These are phyloP conservation scores for Diaporthe australafricana DNA, from an alignment of 2,329 filamentous ascomycete genomes.

Conservation along the genomic window DNA sequence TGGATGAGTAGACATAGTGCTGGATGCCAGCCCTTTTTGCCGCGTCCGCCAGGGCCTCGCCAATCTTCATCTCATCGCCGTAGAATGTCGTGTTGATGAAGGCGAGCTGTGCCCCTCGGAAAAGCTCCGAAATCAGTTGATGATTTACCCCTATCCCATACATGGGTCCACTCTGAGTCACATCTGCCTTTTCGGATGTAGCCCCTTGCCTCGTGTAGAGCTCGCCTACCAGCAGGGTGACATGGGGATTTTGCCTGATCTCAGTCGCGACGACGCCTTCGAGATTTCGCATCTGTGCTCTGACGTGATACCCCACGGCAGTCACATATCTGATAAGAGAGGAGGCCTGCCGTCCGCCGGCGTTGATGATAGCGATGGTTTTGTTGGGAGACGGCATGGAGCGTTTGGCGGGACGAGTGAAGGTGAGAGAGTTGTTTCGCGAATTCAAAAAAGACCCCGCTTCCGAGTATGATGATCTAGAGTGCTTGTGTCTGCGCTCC, in stretches of 20 bases:
- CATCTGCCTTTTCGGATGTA: conserved; percentile 63
- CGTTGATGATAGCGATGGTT: conserved; percentile 95
- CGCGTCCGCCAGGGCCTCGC: conserved; percentile 87
- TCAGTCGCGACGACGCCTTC: conserved; percentile 91
- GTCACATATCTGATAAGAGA: conserved; percentile 94
- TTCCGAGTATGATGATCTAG: conserved; percentile 71
- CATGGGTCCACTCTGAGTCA: conserved; percentile 76
- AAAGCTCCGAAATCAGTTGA: conserved; percentile 79
- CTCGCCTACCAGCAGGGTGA: conserved; percentile 73
- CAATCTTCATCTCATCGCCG: conserved; percentile 92
- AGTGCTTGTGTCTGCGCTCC: conserved; percentile 67
- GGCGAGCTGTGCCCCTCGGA: conserved; percentile 85
- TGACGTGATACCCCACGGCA: conserved; percentile 92
- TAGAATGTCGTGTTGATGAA: conserved; percentile 99
- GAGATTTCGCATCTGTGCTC: conserved; percentile 88
- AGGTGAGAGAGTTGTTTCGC: conserved; percentile 71
- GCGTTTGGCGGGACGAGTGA: conserved; percentile 67
- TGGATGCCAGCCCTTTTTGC: conserved; percentile 86
- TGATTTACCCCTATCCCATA: conserved; percentile 76
- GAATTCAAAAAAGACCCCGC: conserved; percentile 65
- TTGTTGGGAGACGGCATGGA: conserved; percentile 73
- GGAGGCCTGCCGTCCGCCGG: conserved; percentile 93
- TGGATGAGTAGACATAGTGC: conserved; percentile 96
- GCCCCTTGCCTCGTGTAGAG: conserved; percentile 66
- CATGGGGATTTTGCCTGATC: conserved; percentile 83